phyloP scores from a whole-genome alignment of 805 yeast genomes.

The Scheffersomyces ergatensis region DNA sequence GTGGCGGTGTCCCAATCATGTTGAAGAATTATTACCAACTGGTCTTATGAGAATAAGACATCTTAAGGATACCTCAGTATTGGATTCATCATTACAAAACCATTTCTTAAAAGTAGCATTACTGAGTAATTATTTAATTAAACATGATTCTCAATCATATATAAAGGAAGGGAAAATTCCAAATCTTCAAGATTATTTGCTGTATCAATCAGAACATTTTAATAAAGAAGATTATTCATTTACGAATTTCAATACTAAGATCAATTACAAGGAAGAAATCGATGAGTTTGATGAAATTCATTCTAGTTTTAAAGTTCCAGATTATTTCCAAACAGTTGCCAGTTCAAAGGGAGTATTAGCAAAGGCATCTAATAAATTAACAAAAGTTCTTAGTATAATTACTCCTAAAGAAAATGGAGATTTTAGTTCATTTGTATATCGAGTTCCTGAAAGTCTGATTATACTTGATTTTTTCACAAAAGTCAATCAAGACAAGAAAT shows the following conservation, averaged over 20 bases:
- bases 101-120: slow-evolving; percentile 31
- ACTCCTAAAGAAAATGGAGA: slow-evolving; percentile 17
- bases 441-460: slow-evolving; percentile 67
- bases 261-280: slow-evolving; percentile 2
- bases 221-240: slow-evolving; percentile 2
- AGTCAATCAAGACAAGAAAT: slow-evolving; percentile 24
- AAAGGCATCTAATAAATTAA: slow-evolving; percentile 12
- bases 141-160: slow-evolving; percentile 33
- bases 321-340: slow-evolving; percentile 23
- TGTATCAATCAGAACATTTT: slow-evolving; percentile 23
- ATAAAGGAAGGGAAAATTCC: slow-evolving; percentile 16
- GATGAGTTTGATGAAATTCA: slow-evolving; percentile 16
- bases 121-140: slow-evolving; percentile 28
- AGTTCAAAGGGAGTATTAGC: slow-evolving; percentile 19
- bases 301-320: slow-evolving; percentile 25
- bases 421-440: slow-evolving; percentile 46
- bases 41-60: slow-evolving; percentile 39
- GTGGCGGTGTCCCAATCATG: slow-evolving; percentile 93
- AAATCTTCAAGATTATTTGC: slow-evolving; percentile 27
- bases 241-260: neutral
- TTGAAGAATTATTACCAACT: slow-evolving; percentile 46
- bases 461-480: slow-evolving; percentile 65
- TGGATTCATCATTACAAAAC: slow-evolving; percentile 48
- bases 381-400: slow-evolving; percentile 17
- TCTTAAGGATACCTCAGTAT: slow-evolving; percentile 47